phyloP scores from a whole-genome alignment of 1,284 basidiomycete genomes.

The Pulchroboletus neoregius region DNA sequence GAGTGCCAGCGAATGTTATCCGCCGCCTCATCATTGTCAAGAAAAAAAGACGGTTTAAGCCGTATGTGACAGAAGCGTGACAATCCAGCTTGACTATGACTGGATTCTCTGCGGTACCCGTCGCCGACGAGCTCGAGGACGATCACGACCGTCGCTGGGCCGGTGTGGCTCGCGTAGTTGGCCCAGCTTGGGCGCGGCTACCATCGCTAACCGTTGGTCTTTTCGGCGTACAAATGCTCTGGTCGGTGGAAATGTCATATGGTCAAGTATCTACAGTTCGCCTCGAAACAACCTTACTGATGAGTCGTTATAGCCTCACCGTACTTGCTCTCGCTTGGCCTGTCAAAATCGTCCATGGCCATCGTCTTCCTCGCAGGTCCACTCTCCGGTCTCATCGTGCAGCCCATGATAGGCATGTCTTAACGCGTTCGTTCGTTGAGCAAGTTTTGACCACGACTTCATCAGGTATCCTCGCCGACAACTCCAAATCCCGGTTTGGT shows the following conservation, averaged over 20 bases:
- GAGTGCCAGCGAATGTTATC: too few species aligned
- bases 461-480: conserved; percentile 76
- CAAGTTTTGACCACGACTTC: neutral
- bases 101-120: conserved; percentile 42
- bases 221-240: conserved; percentile 80
- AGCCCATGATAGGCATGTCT: conserved; percentile 74
- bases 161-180: conserved; percentile 53
- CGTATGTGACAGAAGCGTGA: too few species aligned
- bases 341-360: conserved; percentile 85
- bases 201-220: conserved; percentile 75
- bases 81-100: conserved; percentile 36
- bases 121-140: conserved; percentile 36
- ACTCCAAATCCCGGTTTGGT: conserved; percentile 81
- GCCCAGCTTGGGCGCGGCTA: conserved; percentile 59
- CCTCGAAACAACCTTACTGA: too few species aligned
- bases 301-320: conserved; percentile 78
- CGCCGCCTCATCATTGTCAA: too few species aligned
- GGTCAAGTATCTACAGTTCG: conserved; percentile 43
- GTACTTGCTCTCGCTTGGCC: conserved; percentile 86
- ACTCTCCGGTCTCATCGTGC: conserved; percentile 85
- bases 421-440: neutral
- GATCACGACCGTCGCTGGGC: conserved; percentile 43
- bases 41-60: too few species aligned
- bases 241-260: conserved; percentile 92
- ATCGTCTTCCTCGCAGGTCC: conserved; percentile 95